phyloP scores from a whole-genome alignment of 805 yeast genomes.

The Yamadazyma insecticola region DNA sequence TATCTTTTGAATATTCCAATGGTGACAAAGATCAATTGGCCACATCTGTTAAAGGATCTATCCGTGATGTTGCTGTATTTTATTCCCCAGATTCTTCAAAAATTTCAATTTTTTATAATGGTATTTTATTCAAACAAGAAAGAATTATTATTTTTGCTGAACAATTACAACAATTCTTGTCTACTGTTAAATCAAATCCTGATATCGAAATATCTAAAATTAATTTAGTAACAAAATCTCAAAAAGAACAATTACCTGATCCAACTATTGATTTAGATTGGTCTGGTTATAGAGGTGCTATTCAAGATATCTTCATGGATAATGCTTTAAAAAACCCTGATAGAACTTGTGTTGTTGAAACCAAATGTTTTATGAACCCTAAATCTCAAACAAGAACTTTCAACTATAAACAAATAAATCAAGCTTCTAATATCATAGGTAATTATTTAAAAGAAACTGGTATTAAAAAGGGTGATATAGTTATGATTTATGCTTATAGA shows the following conservation, averaged over 20 bases:
- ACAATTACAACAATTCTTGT: slow-evolving; percentile 58
- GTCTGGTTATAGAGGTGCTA: slow-evolving; percentile 89
- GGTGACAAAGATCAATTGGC: slow-evolving; percentile 30
- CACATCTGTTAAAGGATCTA: slow-evolving; percentile 46
- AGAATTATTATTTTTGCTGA: slow-evolving; percentile 69
- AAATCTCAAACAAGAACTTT: slow-evolving; percentile 61
- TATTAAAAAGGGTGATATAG: slow-evolving; percentile 86
- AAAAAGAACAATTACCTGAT: slow-evolving; percentile 65
- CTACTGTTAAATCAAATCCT: slow-evolving; percentile 26
- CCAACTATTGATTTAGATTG: slow-evolving; percentile 87
- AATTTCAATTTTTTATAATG: slow-evolving; percentile 61
- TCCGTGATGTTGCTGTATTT: slow-evolving; percentile 63
- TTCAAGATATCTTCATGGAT: slow-evolving; percentile 88
- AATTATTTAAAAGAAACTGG: slow-evolving; percentile 81
- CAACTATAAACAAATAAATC: slow-evolving; percentile 82
- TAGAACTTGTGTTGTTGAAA: slow-evolving; percentile 88
- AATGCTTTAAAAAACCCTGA: slow-evolving; percentile 86
- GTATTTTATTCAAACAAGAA: slow-evolving; percentile 63
- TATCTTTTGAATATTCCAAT: slow-evolving; percentile 5
- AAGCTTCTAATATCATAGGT: slow-evolving; percentile 90
- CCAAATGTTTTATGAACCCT: slow-evolving; percentile 62
- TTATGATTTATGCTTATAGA: slow-evolving; percentile 95
- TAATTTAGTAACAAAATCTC: slow-evolving; percentile 65
- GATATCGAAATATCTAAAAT: slow-evolving; percentile 51
- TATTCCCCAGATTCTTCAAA: slow-evolving; percentile 20